These are phyloP conservation scores for Cystobasidium pallidum DNA, from an alignment of 1,284 basidiomycete species.

Conservation along the genomic window DNA sequence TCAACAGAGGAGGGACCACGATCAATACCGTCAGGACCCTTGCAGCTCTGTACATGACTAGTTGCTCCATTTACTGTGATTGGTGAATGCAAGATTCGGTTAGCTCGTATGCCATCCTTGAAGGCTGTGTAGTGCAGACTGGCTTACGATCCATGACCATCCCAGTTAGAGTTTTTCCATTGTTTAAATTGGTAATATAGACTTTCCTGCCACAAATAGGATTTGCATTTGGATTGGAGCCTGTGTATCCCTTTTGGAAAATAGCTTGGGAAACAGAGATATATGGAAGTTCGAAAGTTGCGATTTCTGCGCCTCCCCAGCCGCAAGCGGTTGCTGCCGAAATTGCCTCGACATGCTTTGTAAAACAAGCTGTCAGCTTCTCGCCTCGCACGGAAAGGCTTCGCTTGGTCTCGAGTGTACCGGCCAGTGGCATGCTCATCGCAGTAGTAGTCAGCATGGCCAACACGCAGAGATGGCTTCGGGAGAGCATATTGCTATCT, in stretches of 20 bases:
- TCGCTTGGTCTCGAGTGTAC: not conserved
- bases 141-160: slow-evolving; percentile 1
- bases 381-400: not conserved
- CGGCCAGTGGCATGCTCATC: not conserved
- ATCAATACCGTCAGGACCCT: not conserved
- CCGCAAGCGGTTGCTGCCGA: not conserved
- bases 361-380: slow-evolving; percentile 1
- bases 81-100: not conserved
- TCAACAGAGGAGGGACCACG: not conserved
- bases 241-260: not conserved
- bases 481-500: not conserved
- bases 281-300: not conserved
- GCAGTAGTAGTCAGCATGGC: not conserved
- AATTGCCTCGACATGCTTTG: not conserved
- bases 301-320: not conserved
- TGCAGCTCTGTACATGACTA: not conserved
- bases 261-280: not conserved
- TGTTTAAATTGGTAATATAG: not conserved
- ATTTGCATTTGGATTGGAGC: not conserved
- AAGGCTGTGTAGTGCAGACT: too few relatives aligned
- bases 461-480: not conserved
- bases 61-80: not conserved
- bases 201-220: not conserved
- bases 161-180: not conserved
- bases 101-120: too few relatives aligned